Base-by-base conservation (phyloP, 208 protist genomes). In the Wallacemonas collosoma region DNA sequence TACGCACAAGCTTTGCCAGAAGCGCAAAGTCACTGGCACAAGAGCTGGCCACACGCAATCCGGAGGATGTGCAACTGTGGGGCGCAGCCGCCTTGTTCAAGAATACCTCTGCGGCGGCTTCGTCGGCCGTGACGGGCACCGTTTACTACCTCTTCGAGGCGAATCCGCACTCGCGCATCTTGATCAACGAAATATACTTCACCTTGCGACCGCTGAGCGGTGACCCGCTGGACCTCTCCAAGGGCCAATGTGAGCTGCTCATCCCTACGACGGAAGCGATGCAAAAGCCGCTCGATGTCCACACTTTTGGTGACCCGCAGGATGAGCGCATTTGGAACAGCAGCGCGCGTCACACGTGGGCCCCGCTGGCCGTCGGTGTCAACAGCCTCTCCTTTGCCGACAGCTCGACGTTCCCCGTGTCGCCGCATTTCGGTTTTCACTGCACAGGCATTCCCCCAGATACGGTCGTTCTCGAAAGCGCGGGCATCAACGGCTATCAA, bases 351-450 rank as follows among this genome's bases (percentile, higher is more conserved):
- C 76, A 72, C 47, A 17, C 47, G 50, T 86, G 77, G 77, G 69
- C 75, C 3, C 54, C 74, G 36, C 61, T 82, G 62, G 72, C 70
- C 48, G 38, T 86, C 11, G 81, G 81, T 35, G 70, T 66, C 35
- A 86, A 86, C 70, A 72, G 47, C 11, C 57, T 86, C 45, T 66
- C 72, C 70, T 83, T 86, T 56, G 67, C 61, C n/a, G 56, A 53
- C n/a, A 61, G 76, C 44, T 50, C 57, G 38, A 53, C 15, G 17
- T 47, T 85, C 1, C 76, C 75, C 11, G 62, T 71, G 36, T 71
- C 68, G 17, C 55, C 72, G 41, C 80, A 86, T 66, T 60, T 80
- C 36, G 60, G 53, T 39, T 69, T 86, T 12, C 35, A 41, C 38
- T 86, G 81, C 64, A 71, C 72, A 4, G 75, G 75, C 1, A 12